A percentile compares a stretch with the other conserved stretches of the same genome.
phyloP scores from a whole-genome alignment of 805 yeast species.

The Cephaloascus albidus region DNA sequence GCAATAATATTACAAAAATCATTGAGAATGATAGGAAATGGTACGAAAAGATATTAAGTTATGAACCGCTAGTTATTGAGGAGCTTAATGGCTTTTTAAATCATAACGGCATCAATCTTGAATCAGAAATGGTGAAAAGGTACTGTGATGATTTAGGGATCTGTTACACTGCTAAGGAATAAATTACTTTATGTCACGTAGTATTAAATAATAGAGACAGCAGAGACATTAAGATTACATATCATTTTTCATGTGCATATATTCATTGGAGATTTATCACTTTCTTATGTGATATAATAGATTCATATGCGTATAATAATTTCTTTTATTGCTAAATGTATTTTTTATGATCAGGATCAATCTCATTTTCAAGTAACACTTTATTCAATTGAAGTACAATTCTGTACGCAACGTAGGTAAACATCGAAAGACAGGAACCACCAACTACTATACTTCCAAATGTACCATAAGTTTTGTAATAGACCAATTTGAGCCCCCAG shows the following conservation, averaged over 20 bases:
- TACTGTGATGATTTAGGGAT: slow-evolving; percentile 18
- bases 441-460: not conserved
- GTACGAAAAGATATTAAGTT: slow-evolving; percentile 8
- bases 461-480: not conserved
- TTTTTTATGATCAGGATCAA: not conserved
- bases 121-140: slow-evolving; percentile 9
- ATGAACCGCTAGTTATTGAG: slow-evolving; percentile 13
- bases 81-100: slow-evolving; percentile 7
- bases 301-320: not conserved
- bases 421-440: not conserved
- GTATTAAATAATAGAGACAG: not conserved
- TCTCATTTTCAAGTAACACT: not conserved
- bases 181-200: not conserved
- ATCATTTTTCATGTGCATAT: not conserved
- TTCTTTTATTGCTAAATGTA: not conserved
- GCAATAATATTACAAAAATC: slow-evolving; percentile 8
- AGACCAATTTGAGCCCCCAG: not conserved
- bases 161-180: not conserved
- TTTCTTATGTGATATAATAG: too few species aligned
- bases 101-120: slow-evolving; percentile 7
- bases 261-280: not conserved
- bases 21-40: slow-evolving; percentile 7
- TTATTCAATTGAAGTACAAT: not conserved
- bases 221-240: not conserved
- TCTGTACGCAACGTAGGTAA: not conserved